Evolutionary conservation across 75 land plant genomes (phyloP), one percentile per base, ranked within the genome.

Genomic region (Chamaecyparis obtusa): DNA sequence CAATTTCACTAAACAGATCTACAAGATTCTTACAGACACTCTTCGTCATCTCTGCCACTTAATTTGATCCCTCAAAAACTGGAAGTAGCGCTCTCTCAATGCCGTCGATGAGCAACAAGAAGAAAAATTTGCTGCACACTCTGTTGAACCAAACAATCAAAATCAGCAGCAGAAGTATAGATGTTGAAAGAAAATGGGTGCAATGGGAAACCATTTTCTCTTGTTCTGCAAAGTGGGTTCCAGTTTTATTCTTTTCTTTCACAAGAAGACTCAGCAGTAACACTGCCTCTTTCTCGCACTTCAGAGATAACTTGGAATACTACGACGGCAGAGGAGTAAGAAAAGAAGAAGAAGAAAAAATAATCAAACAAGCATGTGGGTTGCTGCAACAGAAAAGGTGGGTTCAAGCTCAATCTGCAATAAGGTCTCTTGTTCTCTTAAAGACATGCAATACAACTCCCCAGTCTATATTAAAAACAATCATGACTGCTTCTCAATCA

Each of bases 381-480:
- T 32, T 46, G 43, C 43, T 84, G 43, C 27, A 56, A 84, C 85
- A 84, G 49, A 84, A 15, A 17, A 84, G 49, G 48, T 46, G 83
- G 83, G 83, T 13, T 9, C 24, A n/a, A 81, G 83, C 48, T 51
- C 83, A 81, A 46, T 44, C 32, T 81, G 83, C 83, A 44, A 44
- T 46, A 41, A 81, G 83, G 83, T 81, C 83, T 41, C 51, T 81
- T 7, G 83, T 81, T 4, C 46, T 80, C 44, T 3, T 41, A 3
- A 80, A 24, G n/a, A 80, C 49, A 1, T 46, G 32, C 49, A 81
- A 81, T 19, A 17, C 83, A 46, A 81, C 51, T 27, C 51, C 83
- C 30, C n/a, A 43, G 32, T 11, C 83, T 44, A 44, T 81, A 46
- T 81, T 81, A 13, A 81, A 27, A n/a, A 30, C 33, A 44, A 46